A percentile compares a stretch with the other conserved stretches of the same genome.
Conservation (phyloP, 2,329 filamentous ascomycete genomes). For the Penicillium sp. region DNA sequence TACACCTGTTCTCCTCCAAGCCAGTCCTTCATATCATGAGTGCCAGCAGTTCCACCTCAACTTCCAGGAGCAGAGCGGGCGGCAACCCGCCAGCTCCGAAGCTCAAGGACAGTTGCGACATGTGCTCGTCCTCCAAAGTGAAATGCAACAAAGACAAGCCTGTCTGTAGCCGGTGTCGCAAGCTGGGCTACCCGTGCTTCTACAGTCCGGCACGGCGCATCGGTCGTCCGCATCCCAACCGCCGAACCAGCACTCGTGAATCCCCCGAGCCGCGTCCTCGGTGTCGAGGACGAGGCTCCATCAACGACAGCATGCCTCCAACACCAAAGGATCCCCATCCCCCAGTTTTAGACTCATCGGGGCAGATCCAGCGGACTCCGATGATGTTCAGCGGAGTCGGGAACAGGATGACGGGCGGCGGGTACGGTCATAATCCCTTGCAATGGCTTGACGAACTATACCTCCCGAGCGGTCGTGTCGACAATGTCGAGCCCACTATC, state of each 20-base stretch:
- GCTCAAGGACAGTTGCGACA: slow-evolving; percentile 9
- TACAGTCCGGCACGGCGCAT: slow-evolving; percentile 24
- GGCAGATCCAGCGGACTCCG: neutral
- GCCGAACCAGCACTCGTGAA: neutral
- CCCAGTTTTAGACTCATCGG: neutral
- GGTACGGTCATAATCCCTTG: neutral
- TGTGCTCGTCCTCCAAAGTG: slow-evolving; percentile 8
- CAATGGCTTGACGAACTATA: slow-evolving; percentile 8
- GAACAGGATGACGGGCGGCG: neutral
- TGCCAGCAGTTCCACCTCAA: neutral
- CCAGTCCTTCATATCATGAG: neutral
- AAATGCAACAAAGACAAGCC: slow-evolving; percentile 10
- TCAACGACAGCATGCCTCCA: neutral
- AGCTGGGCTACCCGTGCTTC: slow-evolving; percentile 21
- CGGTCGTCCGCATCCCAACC: slow-evolving; percentile 14
- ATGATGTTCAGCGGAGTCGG: no score
- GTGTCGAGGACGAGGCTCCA: neutral
- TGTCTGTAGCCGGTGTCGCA: slow-evolving; percentile 10
- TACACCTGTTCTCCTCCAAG: no score
- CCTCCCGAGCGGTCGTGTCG: neutral
- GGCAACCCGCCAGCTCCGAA: neutral
- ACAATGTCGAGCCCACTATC: neutral
- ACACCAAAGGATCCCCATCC: neutral
- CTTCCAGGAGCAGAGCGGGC: neutral
- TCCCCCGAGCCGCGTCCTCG: slow-evolving; percentile 1